Evolutionary conservation across 768 basidiomycete species (phyloP), one percentile per base, ranked within the genome.

Genomic region (Pluteus cervinus): DNA sequence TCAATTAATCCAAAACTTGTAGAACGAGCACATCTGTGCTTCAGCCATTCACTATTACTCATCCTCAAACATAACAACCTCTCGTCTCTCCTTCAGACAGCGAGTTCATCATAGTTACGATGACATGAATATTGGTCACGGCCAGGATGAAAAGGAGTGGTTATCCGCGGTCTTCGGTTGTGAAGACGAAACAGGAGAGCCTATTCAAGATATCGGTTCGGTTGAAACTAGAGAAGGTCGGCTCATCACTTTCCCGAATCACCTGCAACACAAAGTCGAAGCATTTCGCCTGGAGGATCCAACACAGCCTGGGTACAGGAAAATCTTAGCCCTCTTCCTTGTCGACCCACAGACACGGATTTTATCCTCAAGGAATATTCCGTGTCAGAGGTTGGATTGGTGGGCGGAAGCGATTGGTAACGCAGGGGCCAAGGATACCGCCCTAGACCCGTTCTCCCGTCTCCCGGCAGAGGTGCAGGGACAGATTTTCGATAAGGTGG

Each of bases 281-380:
- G 55, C 65, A 12, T 71, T 69, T 49, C 40, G 48, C 17, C 57
- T 69, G 14, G 41, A 33, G 3, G 62, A 69, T 44, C 45, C 44
- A 0, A 54, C 55, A 11, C 58, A 57, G 35, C 61, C 59, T 3
- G 69, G 66, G 3, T 52, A 63, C 37, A 51, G 65, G 32, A 70
- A 64, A 45, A 61, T 70, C 14, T 44, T 69, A 9, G 60, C 56
- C 3, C 56, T 71, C 15, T 68, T 66, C 48, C 55, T 69, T 20
- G 56, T 65, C 33, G 62, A 68, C 37, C 57, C 58, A 1, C 45
- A 53, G 29, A 28, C 45, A 24, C 41, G 38, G 18, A 45, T 60
- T 6, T 39, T 53, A 14, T 57, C 56, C 7, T 50, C 58, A 1
- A 43, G 53, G 17, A 41, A 58, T 31, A 49, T 60, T 3, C 55